These are phyloP conservation scores for Cercospora sp. DNA, from an alignment of 2,329 filamentous ascomycete species.

Conservation along the genomic window DNA sequence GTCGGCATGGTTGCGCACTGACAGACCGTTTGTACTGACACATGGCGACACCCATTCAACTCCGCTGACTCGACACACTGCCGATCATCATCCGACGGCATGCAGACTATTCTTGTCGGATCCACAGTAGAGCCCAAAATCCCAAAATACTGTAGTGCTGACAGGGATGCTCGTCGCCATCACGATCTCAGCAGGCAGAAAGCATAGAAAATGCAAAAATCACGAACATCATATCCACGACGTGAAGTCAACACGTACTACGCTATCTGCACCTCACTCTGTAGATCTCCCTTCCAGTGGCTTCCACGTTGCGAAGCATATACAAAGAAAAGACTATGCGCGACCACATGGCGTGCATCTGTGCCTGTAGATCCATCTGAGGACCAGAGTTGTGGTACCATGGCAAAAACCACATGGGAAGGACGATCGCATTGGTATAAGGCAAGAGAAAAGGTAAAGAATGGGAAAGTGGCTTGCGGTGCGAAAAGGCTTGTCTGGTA, in stretches of 20 bases:
- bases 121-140: background rate
- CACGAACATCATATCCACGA: background rate
- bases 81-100: background rate
- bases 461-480: background rate
- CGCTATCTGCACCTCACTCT: background rate
- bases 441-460: background rate
- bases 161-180: background rate
- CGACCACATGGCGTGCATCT: background rate
- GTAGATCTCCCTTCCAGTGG: conserved; percentile 1
- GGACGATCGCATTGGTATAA: background rate
- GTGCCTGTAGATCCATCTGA: background rate
- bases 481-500: background rate
- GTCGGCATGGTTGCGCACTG: background rate
- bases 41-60: background rate
- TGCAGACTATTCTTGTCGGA: background rate
- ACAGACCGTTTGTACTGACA: background rate
- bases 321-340: background rate
- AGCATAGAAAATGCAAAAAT: background rate
- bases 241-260: background rate
- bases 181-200: background rate
- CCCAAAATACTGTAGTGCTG: background rate
- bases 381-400: background rate
- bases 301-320: conserved; percentile 1
- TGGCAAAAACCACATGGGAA: background rate
- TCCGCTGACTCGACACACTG: background rate